phyloP scores from a whole-genome alignment of 2,329 filamentous ascomycete genomes.

The Byssothecium circinans region DNA sequence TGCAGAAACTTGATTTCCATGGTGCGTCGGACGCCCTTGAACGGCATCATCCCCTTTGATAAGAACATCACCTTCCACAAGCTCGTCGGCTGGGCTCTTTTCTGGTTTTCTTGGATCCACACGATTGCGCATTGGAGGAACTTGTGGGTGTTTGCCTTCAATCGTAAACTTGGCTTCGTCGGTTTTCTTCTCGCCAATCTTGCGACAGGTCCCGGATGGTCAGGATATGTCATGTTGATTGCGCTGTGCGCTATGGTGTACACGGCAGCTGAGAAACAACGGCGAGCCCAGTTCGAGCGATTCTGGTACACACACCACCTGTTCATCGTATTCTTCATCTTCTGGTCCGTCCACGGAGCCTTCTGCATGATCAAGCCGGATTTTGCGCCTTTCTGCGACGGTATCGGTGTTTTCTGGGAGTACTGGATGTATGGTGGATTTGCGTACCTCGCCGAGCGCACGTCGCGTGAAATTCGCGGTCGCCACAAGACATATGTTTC shows the following conservation, averaged over 20 bases:
- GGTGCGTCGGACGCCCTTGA: conserved; percentile 76
- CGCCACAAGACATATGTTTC: conserved; percentile 83
- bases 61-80: conserved; percentile 91
- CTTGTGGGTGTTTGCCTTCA: conserved; percentile 72
- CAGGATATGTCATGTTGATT: conserved; percentile 81
- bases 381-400: conserved; percentile 74
- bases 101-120: conserved; percentile 86
- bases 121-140: conserved; percentile 88
- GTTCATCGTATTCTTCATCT: conserved; percentile 85
- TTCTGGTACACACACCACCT: conserved; percentile 93
- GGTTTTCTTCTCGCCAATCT: conserved; percentile 79
- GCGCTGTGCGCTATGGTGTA: conserved; percentile 76
- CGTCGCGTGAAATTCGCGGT: conserved; percentile 76
- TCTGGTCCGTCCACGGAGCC: conserved; percentile 86
- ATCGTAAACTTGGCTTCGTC: conserved; percentile 75
- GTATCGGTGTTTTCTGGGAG: conserved; percentile 82
- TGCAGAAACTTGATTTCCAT: conserved; percentile 84
- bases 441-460: conserved; percentile 75
- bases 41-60: conserved; percentile 85
- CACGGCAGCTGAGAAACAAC: conserved; percentile 75
- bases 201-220: conserved; percentile 79
- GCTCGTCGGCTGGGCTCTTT: conserved; percentile 80
- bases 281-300: conserved; percentile 80
- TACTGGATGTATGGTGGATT: conserved; percentile 87
- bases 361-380: conserved; percentile 92